A percentile compares a stretch with the other conserved stretches of the same genome.
These are phyloP conservation scores for Coleophoma eucalyptorum DNA, from an alignment of 2,329 filamentous ascomycete species.

Conservation along the genomic window DNA sequence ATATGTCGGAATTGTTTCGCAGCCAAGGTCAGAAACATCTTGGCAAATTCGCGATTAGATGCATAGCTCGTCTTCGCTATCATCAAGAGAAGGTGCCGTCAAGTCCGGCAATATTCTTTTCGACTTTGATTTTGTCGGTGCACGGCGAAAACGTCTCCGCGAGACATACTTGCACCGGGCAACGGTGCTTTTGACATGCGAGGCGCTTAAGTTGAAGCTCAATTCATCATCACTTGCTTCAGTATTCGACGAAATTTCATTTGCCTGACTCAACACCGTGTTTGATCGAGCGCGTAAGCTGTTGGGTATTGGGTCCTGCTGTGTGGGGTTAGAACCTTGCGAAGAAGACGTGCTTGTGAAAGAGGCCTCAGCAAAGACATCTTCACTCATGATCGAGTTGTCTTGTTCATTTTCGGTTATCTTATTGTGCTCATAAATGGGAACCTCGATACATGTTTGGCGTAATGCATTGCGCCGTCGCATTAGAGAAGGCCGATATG, in stretches of 20 bases:
- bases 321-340: background rate
- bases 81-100: constrained; percentile 5
- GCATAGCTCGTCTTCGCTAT: constrained; percentile 27
- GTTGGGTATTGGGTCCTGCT: background rate
- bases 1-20: background rate
- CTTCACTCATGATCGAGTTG: background rate
- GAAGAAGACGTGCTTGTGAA: background rate
- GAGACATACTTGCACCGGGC: no score
- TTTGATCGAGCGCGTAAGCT: background rate
- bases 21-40: background rate
- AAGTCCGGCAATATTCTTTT: background rate
- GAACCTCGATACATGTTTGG: no score
- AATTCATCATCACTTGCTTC: constrained; percentile 27
- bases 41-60: constrained; percentile 12
- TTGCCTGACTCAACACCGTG: constrained; percentile 11
- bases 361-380: background rate
- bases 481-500: constrained; percentile 12
- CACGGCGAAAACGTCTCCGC: no score
- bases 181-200: background rate
- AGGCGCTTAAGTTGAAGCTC: constrained; percentile 17
- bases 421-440: no score
- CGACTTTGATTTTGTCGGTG: no score
- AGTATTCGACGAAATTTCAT: no score
- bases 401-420: no score
- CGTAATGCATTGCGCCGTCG: constrained; percentile 1